These are phyloP conservation scores for Takakia lepidozioides DNA, from an alignment of 225 moss, liverwort and hornwort species.

Conservation along the genomic window DNA sequence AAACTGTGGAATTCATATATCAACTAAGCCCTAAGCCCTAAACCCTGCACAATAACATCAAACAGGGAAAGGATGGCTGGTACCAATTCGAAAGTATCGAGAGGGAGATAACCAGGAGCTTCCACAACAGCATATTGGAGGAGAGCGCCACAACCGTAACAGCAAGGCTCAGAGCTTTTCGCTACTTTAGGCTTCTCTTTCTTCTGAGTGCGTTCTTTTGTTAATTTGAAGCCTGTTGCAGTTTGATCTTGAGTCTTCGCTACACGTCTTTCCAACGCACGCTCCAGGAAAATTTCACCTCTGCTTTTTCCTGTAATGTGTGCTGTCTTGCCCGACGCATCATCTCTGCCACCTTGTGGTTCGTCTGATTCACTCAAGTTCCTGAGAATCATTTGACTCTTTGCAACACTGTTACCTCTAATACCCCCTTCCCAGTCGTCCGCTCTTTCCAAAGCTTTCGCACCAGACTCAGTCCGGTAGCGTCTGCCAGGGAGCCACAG, in stretches of 20 bases:
- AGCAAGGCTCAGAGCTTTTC: constrained; percentile 52
- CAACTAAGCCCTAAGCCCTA: neutral
- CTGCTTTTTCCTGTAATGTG: constrained; percentile 45
- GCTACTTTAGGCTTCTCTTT: constrained; percentile 29
- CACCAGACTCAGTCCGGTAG: no score
- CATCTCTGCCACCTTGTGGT: constrained; percentile 2
- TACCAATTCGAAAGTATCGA: constrained; percentile 77
- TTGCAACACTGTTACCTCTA: no score
- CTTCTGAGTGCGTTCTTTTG: constrained; percentile 38
- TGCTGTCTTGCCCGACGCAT: constrained; percentile 1
- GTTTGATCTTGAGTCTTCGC: constrained; percentile 5
- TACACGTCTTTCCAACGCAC: constrained; percentile 15
- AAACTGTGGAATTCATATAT: no score
- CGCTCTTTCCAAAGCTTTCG: no score
- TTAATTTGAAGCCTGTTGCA: constrained; percentile 13
- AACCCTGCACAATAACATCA: constrained; percentile 1
- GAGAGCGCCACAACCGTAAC: constrained; percentile 87
- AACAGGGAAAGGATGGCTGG: neutral
- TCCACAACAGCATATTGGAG: constrained; percentile 61
- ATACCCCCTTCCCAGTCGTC: no score
- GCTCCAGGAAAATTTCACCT: constrained; percentile 55
- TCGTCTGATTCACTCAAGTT: no score
- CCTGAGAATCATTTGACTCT: no score
- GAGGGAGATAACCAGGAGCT: constrained; percentile 80
- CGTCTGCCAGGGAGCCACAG: no score